These are phyloP conservation scores for Russula brevipes DNA, from an alignment of 768 basidiomycete genomes.

Conservation along the genomic window DNA sequence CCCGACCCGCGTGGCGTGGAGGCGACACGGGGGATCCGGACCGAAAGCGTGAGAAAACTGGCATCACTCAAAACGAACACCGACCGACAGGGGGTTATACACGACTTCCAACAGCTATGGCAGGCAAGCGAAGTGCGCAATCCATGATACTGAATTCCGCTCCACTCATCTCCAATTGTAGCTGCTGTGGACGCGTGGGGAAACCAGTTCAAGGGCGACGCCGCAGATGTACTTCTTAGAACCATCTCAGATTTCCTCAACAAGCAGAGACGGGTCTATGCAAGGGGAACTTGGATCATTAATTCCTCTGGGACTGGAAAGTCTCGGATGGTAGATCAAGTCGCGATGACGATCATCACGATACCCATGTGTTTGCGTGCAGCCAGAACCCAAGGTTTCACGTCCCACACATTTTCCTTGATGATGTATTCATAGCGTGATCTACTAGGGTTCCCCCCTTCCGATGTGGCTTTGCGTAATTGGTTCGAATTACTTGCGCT, in stretches of 20 bases:
- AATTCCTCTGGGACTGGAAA: constrained; percentile 1
- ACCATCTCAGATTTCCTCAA: neutral
- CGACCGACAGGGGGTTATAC: no score
- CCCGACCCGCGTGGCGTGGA: no score
- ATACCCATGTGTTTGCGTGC: neutral
- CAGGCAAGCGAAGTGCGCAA: no score
- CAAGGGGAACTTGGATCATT: neutral
- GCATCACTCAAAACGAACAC: no score
- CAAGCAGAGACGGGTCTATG: neutral
- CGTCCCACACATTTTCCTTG: neutral
- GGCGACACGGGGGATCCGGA: no score
- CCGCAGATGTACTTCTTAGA: neutral
- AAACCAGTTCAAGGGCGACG: neutral
- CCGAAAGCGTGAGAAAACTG: no score
- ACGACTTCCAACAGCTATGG: no score
- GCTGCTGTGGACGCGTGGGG: neutral
- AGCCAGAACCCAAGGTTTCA: neutral
- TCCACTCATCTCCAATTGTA: no score
- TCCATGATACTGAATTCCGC: no score
- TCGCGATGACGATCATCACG: neutral
- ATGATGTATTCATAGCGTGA: neutral
- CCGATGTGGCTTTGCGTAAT: neutral
- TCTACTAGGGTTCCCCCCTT: neutral
- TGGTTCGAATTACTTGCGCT: neutral
- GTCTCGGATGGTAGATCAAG: neutral